A percentile compares a stretch with the other conserved stretches of the same genome.
Conservation (phyloP, 2,329 filamentous ascomycete genomes). For the Incumbomyces delicatus region DNA sequence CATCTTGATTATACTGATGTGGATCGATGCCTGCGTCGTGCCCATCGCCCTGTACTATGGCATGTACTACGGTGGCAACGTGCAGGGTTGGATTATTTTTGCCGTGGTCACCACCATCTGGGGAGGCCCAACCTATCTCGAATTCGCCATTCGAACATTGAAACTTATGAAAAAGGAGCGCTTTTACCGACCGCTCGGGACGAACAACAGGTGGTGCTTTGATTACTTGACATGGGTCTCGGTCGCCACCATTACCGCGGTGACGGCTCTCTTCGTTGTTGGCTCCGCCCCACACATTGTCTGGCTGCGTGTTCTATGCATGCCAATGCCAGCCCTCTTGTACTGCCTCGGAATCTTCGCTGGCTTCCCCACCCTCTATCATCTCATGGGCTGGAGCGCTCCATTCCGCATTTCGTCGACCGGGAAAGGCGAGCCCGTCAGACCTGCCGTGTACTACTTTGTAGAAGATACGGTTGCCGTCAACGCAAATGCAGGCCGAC, state of each 20-base stretch:
- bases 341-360: conserved; percentile 13
- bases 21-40: conserved; percentile 21
- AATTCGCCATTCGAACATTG: conserved; percentile 20
- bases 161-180: conserved; percentile 20
- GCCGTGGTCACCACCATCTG: conserved; percentile 21
- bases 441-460: conserved; percentile 54
- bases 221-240: conserved; percentile 20
- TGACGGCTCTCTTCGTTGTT: conserved; percentile 19
- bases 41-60: conserved; percentile 20
- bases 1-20: conserved; percentile 18
- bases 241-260: conserved; percentile 13
- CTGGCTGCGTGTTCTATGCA: conserved; percentile 20
- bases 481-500: conserved; percentile 51
- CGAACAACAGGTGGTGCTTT: conserved; percentile 19
- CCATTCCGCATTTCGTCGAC: conserved; percentile 57
- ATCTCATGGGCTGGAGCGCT: conserved; percentile 26
- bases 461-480: conserved; percentile 60
- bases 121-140: conserved; percentile 21
- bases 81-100: conserved; percentile 20
- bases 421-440: conserved; percentile 47
- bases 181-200: conserved; percentile 20
- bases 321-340: conserved; percentile 18
- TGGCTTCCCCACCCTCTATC: conserved; percentile 15
- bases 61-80: conserved; percentile 18
- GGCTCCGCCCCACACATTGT: conserved; percentile 21